Percentiles rank a stretch among this genome's conserved stretches.
Conservation (phyloP, 192 early-diverging fungal genomes). For the Gryganskiella cystojenkinii region DNA sequence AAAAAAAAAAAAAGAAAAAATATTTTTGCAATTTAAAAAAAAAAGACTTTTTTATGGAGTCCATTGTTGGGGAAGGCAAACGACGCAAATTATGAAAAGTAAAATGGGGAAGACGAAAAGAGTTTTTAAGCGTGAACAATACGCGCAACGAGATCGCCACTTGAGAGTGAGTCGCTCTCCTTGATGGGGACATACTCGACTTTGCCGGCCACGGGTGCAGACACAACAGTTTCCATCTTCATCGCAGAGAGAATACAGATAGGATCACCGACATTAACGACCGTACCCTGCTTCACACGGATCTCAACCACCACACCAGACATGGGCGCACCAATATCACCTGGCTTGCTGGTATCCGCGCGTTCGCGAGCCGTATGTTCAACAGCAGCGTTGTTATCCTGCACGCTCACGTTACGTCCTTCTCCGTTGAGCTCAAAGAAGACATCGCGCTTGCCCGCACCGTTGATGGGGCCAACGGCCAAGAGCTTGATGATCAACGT, state of each 20-base stretch:
- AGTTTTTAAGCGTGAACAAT: constrained; percentile 62
- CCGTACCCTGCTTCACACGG: constrained; percentile 80
- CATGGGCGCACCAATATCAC: constrained; percentile 96
- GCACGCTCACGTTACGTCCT: constrained; percentile 84
- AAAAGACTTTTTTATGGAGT: too few species aligned
- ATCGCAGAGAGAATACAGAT: constrained; percentile 95
- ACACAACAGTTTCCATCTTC: constrained; percentile 98
- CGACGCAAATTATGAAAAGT: too few species aligned
- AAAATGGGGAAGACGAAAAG: too few species aligned
- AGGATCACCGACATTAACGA: constrained; percentile 91
- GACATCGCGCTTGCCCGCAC: constrained; percentile 83
- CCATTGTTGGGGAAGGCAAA: too few species aligned
- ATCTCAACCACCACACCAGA: constrained; percentile 94
- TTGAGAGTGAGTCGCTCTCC: constrained; percentile 80
- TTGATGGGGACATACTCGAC: constrained; percentile 77
- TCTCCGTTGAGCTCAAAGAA: constrained; percentile 98
- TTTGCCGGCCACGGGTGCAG: constrained; percentile 80
- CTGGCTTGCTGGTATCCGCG: constrained; percentile 80
- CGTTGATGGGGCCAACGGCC: constrained; percentile 88
- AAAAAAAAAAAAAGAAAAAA: too few species aligned
- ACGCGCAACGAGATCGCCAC: constrained; percentile 85
- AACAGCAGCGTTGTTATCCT: constrained; percentile 70
- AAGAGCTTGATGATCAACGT: constrained; percentile 90
- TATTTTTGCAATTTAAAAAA: too few species aligned
- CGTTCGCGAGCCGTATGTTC: constrained; percentile 74